Evolutionary conservation across 2,329 filamentous ascomycete species (phyloP), one percentile per base, ranked within the genome.

Genomic region (Aspergillus sp.): DNA sequence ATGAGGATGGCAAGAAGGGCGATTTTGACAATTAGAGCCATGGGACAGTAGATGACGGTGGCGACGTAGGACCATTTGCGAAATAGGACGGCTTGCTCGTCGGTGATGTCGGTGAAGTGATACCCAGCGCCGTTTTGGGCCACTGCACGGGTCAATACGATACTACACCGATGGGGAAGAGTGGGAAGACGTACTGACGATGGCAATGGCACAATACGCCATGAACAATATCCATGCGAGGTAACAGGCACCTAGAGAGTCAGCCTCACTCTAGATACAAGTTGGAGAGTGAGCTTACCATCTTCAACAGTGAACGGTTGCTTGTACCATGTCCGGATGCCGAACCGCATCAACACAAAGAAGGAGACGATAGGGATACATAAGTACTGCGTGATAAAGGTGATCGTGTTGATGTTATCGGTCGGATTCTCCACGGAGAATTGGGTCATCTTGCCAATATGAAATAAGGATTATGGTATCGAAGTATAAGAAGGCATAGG

Each of bases 11-110:
- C 58, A 5, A 71, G 58, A 7, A 71, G 62, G 33, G 66, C 63
- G 35, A 67, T 49, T 49, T 71, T 71, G 37, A 63, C 61, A 43
- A 65, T 60, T 19, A 70, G 60, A 13, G 65, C 66, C 60, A 68
- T 68, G 1, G 68, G 68, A n/a, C 65, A 68, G 57, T 71, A 71
- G 15, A 70, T 49, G 15, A 68, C 58, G 10, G 67, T 69, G 5
- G 67, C 64, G 48, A 66, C 51, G 43, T 70, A 71, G 47, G 62
- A 63, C 43, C 64, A 62, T 47, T 60, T 66, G 32, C 52, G 56
- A 45, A 63, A 69, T 15, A 53, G 27, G 2, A 58, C 49, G 17
- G 60, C 22, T 4, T 61, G 44, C 3, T 44, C 23, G 3, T 45
- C 13, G 2, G 49, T 49, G 17, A 69, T 54, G 19, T 67, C 58